These are phyloP conservation scores for Cytospora piceae DNA, from an alignment of 2,329 filamentous ascomycete genomes.

Conservation along the genomic window DNA sequence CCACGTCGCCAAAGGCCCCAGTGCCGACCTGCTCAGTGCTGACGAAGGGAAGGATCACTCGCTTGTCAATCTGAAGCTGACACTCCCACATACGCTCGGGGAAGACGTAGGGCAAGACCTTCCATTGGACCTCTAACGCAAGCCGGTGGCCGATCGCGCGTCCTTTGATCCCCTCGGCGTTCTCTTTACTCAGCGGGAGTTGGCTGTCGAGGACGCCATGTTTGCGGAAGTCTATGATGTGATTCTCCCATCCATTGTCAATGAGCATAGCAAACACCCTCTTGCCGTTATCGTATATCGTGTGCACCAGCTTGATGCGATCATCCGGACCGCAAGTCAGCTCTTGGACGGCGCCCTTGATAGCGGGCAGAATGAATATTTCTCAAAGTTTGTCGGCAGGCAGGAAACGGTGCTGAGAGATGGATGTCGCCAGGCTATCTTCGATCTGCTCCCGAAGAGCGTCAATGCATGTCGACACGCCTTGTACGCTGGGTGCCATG, in stretches of 20 bases:
- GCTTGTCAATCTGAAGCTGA: not conserved
- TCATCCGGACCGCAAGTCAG: not conserved
- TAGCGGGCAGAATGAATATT: not conserved
- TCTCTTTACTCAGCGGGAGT: not conserved
- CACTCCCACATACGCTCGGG: conserved; percentile 2
- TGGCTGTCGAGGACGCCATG: not conserved
- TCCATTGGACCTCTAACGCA: conserved; percentile 5
- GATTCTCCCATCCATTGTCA: not conserved
- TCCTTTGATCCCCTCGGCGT: not conserved
- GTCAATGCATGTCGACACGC: not conserved
- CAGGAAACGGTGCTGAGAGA: not conserved
- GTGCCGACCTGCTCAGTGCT: not conserved
- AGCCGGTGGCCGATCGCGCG: not conserved
- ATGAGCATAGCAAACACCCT: not conserved
- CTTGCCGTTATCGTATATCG: not conserved
- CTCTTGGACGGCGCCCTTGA: not conserved
- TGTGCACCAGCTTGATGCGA: not conserved
- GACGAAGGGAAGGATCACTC: not conserved
- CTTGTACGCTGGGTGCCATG: not conserved
- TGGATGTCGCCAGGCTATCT: not conserved
- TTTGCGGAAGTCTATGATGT: not conserved
- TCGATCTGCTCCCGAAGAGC: not conserved
- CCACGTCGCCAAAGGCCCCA: not conserved
- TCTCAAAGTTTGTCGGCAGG: not conserved
- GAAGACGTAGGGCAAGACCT: not conserved